These are phyloP conservation scores for Kappamyces sp. DNA, from an alignment of 192 early-diverging fungal species.

Conservation along the genomic window DNA sequence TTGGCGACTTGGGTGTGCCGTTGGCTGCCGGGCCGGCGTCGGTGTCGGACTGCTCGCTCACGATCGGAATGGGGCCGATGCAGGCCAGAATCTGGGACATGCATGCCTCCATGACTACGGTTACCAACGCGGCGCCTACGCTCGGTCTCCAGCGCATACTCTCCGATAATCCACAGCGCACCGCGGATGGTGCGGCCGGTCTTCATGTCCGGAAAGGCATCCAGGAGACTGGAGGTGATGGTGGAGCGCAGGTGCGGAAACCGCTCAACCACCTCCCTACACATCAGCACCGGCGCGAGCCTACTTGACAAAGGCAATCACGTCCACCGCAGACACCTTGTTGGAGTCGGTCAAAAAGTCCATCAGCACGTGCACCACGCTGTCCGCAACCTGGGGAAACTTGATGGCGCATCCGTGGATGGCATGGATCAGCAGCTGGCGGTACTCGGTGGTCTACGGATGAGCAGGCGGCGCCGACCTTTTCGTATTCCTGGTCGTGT, in stretches of 20 bases:
- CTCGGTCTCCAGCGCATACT: constrained; percentile 63
- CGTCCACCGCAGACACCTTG: constrained; percentile 83
- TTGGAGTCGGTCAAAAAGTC: constrained; percentile 90
- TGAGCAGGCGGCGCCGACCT: constrained; percentile 36
- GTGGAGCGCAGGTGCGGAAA: constrained; percentile 78
- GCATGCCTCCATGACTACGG: constrained; percentile 65
- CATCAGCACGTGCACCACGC: constrained; percentile 92
- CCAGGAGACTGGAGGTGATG: constrained; percentile 77
- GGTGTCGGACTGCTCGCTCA: constrained; percentile 52
- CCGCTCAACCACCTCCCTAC: constrained; percentile 88
- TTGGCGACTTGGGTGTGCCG: constrained; percentile 23
- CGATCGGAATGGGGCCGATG: constrained; percentile 88
- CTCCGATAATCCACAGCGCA: constrained; percentile 97
- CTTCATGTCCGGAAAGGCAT: constrained; percentile 83
- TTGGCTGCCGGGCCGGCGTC: constrained; percentile 27
- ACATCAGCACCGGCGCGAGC: neutral
- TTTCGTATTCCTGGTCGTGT: constrained; percentile 83
- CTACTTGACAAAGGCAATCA: constrained; percentile 87
- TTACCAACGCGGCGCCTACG: constrained; percentile 12
- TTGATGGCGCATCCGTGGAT: constrained; percentile 93
- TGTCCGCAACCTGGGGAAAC: constrained; percentile 94
- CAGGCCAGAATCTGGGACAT: constrained; percentile 75
- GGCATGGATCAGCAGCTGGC: constrained; percentile 90
- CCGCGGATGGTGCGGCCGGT: constrained; percentile 90
- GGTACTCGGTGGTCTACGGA: constrained; percentile 79